Percentiles rank a stretch among this genome's conserved stretches.
These are phyloP conservation scores for Aspergillus brunneoviolaceus DNA, from an alignment of 2,329 filamentous ascomycete species.

Conservation along the genomic window DNA sequence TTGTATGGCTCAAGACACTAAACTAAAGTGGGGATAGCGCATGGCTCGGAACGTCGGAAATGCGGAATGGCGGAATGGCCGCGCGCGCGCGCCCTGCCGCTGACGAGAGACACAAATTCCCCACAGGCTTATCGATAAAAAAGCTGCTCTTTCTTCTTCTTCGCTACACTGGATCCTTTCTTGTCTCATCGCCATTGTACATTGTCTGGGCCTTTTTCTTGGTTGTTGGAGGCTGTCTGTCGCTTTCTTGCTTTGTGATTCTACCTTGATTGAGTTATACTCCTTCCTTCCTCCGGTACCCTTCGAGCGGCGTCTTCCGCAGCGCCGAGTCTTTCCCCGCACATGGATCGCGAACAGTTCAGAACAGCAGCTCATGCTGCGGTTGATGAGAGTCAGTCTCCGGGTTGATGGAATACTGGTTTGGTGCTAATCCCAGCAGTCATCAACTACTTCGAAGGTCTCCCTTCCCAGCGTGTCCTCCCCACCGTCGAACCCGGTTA, in stretches of 20 bases:
- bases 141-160: background rate
- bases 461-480: constrained; percentile 69
- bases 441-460: constrained; percentile 76
- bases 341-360: constrained; percentile 75
- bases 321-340: background rate
- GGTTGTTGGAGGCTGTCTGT: background rate
- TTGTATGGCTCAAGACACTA: too few species aligned
- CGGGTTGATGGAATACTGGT: background rate
- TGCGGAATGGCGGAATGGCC: background rate
- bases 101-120: background rate
- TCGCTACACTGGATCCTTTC: background rate
- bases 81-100: background rate
- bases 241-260: too few species aligned
- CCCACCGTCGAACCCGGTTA: constrained; percentile 82
- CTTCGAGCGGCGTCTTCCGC: background rate
- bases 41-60: background rate
- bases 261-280: too few species aligned
- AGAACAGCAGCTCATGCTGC: constrained; percentile 71
- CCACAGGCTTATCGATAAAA: background rate
- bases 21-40: too few species aligned
- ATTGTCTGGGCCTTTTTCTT: background rate
- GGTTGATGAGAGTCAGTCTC: constrained; percentile 73
- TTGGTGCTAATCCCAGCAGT: constrained; percentile 53
- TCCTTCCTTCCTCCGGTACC: background rate
- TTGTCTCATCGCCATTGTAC: background rate